phyloP scores from a whole-genome alignment of 2,329 filamentous ascomycete species.

The Epichloe typhina region DNA sequence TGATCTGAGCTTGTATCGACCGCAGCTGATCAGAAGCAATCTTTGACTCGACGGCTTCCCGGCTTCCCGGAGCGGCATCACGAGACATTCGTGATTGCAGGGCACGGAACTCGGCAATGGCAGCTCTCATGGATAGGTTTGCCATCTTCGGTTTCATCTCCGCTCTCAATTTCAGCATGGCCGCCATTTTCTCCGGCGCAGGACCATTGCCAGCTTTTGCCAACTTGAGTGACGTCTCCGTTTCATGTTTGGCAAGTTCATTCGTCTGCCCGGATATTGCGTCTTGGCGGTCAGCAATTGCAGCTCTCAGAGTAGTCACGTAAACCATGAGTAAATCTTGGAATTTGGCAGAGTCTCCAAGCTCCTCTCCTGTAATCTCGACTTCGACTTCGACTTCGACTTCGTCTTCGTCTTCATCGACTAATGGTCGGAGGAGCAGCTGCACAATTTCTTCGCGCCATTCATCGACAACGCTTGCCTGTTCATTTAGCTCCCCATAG shows the following conservation, averaged over 20 bases:
- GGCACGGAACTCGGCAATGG: constrained; percentile 56
- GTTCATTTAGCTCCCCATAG: constrained; percentile 53
- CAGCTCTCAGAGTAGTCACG: constrained; percentile 61
- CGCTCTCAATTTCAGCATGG: constrained; percentile 35
- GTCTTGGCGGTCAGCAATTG: constrained; percentile 66
- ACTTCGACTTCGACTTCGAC: constrained; percentile 63
- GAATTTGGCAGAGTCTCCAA: constrained; percentile 71
- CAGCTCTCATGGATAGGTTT: constrained; percentile 53
- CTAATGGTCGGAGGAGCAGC: constrained; percentile 58
- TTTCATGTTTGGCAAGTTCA: constrained; percentile 60
- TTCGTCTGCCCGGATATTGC: constrained; percentile 69
- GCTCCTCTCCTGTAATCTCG: constrained; percentile 79
- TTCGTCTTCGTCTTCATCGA: constrained; percentile 69
- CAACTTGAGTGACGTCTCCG: constrained; percentile 43
- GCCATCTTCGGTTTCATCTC: constrained; percentile 34
- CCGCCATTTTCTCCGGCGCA: constrained; percentile 48
- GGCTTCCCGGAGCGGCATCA: constrained; percentile 14
- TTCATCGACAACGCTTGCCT: constrained; percentile 56
- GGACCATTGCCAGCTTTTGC: constrained; percentile 55
- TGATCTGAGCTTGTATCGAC: constrained; percentile 40
- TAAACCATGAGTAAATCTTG: constrained; percentile 87
- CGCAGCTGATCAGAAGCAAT: constrained; percentile 53
- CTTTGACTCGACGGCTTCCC: constrained; percentile 53
- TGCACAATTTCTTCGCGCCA: constrained; percentile 65
- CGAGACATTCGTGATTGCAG: constrained; percentile 34